phyloP scores from a whole-genome alignment of 208 protist genomes.

The Acanthamoeba triangularis region DNA sequence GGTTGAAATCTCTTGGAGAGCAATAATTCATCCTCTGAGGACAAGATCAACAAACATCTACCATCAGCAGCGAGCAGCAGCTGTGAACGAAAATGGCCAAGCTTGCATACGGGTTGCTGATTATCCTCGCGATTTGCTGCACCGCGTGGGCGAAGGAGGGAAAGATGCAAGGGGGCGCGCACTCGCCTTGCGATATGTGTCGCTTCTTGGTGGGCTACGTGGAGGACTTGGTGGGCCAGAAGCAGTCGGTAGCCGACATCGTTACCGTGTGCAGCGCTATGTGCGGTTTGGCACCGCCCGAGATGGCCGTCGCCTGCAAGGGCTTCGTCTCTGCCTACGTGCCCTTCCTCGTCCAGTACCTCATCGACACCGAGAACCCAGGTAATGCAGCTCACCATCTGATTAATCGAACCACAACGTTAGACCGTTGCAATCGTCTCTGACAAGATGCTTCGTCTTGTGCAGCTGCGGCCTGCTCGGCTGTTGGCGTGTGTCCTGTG shows the following conservation, averaged over 20 bases:
- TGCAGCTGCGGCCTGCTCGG: neutral
- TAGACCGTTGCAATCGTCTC: neutral
- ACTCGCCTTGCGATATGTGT: neutral
- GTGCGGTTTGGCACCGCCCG: neutral
- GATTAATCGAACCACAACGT: neutral
- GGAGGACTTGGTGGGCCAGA: constrained; percentile 21
- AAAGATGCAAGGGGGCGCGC: neutral
- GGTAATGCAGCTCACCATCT: neutral
- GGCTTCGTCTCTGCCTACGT: constrained; percentile 74
- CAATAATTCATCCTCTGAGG: too few relatives aligned
- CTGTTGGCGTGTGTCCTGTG: constrained; percentile 16
- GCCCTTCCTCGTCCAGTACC: neutral
- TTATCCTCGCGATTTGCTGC: neutral
- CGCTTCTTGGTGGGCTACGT: constrained; percentile 6
- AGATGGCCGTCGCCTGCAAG: constrained; percentile 50
- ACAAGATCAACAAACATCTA: too few relatives aligned
- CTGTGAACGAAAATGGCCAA: neutral
- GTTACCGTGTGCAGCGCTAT: neutral
- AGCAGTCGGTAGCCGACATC: constrained; percentile 49
- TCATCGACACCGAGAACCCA: constrained; percentile 39
- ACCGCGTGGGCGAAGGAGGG: neutral
- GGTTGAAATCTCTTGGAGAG: too few relatives aligned
- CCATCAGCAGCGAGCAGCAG: neutral
- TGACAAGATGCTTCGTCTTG: neutral
- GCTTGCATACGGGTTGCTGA: neutral